phyloP scores from a whole-genome alignment of 2,329 filamentous ascomycete genomes.

The Rachicladosporium sp. region DNA sequence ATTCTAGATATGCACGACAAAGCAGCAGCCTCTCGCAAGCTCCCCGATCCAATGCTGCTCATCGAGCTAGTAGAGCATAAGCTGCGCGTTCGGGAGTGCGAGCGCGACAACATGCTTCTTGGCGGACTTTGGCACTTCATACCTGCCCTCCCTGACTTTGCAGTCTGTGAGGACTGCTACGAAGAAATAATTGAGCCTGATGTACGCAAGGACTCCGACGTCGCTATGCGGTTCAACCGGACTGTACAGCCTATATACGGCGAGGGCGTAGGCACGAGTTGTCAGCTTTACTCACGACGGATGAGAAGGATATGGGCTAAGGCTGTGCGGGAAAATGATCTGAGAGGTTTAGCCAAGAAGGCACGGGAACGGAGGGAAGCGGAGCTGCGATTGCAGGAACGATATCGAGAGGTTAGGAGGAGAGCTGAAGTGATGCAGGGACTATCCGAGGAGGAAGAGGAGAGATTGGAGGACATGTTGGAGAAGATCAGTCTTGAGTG shows the following conservation, averaged over 20 bases:
- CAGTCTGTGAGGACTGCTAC: constrained; percentile 76
- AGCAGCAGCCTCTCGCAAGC: constrained; percentile 23
- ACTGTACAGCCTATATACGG: constrained; percentile 44
- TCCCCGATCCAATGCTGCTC: constrained; percentile 48
- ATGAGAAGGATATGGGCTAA: constrained; percentile 65
- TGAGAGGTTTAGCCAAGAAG: constrained; percentile 50
- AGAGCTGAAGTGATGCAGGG: constrained; percentile 25
- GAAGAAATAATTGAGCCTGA: constrained; percentile 65
- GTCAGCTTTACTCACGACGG: constrained; percentile 67
- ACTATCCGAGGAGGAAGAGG: constrained; percentile 45
- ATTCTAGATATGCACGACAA: constrained; percentile 42
- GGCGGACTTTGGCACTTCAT: constrained; percentile 66
- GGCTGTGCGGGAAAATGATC: constrained; percentile 55
- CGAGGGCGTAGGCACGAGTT: constrained; percentile 40
- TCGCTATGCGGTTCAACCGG: constrained; percentile 55
- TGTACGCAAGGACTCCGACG: constrained; percentile 38
- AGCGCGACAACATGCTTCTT: constrained; percentile 48
- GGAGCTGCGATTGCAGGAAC: constrained; percentile 47
- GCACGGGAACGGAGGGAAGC: constrained; percentile 46
- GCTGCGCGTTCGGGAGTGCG: constrained; percentile 49
- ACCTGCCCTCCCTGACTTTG: constrained; percentile 56
- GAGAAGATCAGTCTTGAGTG: constrained; percentile 39
- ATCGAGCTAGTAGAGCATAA: constrained; percentile 51
- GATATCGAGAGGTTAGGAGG: constrained; percentile 28
- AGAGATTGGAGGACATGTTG: constrained; percentile 41